A percentile compares a stretch with the other conserved stretches of the same genome.
phyloP scores from a whole-genome alignment of 1,139 yeast genomes.

The Geotrichum bryndzae region DNA sequence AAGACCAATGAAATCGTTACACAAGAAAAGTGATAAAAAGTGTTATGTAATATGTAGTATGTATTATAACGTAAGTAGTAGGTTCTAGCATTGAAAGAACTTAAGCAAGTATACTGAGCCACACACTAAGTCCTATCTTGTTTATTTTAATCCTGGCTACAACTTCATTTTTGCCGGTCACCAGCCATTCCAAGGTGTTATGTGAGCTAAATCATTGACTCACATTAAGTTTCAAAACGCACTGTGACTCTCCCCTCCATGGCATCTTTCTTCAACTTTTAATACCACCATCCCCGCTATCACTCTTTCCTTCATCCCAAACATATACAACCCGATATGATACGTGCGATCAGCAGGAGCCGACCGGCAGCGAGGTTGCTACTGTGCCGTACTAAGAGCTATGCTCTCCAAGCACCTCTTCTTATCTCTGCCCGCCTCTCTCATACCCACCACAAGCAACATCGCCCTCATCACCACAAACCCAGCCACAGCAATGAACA shows the following conservation, averaged over 20 bases:
- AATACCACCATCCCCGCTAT: neutral
- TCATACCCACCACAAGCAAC: neutral
- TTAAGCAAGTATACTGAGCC: too few relatives aligned
- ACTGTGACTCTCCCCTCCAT: neutral
- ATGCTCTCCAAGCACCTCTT: neutral
- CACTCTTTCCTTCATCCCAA: neutral
- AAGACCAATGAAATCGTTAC: too few relatives aligned
- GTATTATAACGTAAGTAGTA: too few relatives aligned
- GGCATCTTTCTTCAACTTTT: neutral
- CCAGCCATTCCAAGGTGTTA: neutral
- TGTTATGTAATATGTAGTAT: too few relatives aligned
- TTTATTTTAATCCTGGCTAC: too few relatives aligned
- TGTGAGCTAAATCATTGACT: neutral
- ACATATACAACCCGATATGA: neutral
- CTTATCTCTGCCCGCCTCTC: neutral
- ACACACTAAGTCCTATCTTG: too few relatives aligned
- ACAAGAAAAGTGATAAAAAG: too few relatives aligned
- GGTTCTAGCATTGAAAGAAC: too few relatives aligned
- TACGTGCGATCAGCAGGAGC: neutral
- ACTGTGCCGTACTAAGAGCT: neutral
- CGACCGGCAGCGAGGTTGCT: neutral
- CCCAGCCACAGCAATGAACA: constrained; percentile 6
- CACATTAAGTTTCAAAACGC: neutral
- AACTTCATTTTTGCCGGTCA: too few relatives aligned
- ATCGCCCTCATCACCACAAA: neutral